Percentiles rank a stretch among this genome's conserved stretches.
Conservation (phyloP, 495 filamentous ascomycete genomes). For the Pseudomonodictys pantanalensis region DNA sequence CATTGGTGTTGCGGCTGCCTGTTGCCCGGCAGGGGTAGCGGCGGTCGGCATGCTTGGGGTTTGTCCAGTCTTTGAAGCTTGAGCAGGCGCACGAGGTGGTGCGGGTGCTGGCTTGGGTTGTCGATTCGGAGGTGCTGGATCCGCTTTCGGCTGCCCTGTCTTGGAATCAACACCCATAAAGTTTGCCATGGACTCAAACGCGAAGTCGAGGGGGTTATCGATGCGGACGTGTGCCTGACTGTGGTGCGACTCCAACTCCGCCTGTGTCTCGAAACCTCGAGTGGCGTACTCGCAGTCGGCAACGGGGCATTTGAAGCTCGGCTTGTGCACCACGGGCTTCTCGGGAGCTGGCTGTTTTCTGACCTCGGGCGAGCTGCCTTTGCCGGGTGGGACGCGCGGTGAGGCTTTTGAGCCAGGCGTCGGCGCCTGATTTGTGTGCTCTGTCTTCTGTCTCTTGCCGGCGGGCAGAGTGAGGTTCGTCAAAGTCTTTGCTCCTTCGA, state of each 20-base stretch:
- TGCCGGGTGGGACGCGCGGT: constrained; percentile 44
- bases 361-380: constrained; percentile 46
- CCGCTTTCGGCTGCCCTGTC: constrained; percentile 16
- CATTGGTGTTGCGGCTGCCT: constrained; percentile 29
- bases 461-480: constrained; percentile 53
- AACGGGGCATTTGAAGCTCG: constrained; percentile 48
- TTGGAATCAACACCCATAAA: constrained; percentile 51
- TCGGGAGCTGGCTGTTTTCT: constrained; percentile 39
- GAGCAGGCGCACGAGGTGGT: constrained; percentile 8
- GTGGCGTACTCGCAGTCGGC: constrained; percentile 46
- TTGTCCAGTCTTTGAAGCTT: constrained; percentile 28
- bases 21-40: constrained; percentile 21
- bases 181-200: constrained; percentile 46
- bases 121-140: constrained; percentile 11
- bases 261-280: constrained; percentile 54
- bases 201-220: constrained; percentile 52
- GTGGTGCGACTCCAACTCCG: constrained; percentile 50
- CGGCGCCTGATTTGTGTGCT: constrained; percentile 9
- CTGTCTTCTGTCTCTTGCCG: constrained; percentile 54
- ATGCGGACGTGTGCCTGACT: constrained; percentile 54
- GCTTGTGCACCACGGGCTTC: constrained; percentile 30
- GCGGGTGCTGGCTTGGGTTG: constrained; percentile 8
- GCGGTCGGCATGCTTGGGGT: constrained; percentile 29
- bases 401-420: constrained; percentile 44
- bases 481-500: constrained; percentile 47